Evolutionary conservation across 1,284 basidiomycete genomes (phyloP).

Genomic region (Cerioporus squamosus): DNA sequence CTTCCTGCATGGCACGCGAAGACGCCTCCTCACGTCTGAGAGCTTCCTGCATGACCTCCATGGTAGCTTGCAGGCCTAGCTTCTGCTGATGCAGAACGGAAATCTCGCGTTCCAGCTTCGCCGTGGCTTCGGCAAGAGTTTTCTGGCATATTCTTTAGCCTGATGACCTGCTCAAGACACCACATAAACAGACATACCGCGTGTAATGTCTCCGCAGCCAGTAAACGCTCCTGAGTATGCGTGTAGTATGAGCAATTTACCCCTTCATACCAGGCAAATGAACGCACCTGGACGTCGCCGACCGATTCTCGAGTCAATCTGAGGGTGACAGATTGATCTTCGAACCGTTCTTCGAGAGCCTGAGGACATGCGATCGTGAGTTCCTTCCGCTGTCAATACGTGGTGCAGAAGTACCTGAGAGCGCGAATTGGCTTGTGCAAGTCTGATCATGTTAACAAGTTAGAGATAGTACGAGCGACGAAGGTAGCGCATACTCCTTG

Average conservation of each 20-base stretch:
- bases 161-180: too few relatives aligned
- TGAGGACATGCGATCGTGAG: constrained; percentile 24
- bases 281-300: constrained; percentile 55
- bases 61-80: constrained; percentile 21
- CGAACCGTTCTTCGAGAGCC: constrained; percentile 63
- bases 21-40: constrained; percentile 23
- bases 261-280: not conserved
- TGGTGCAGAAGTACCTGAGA: constrained; percentile 28
- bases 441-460: constrained; percentile 2
- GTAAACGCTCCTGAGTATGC: constrained; percentile 36
- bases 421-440: constrained; percentile 28
- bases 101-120: constrained; percentile 29
- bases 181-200: constrained; percentile 29
- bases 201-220: constrained; percentile 32
- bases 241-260: not conserved
- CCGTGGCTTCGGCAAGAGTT: constrained; percentile 25
- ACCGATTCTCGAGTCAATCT: constrained; percentile 55
- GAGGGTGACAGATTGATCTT: constrained; percentile 56
- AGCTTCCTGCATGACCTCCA: constrained; percentile 22
- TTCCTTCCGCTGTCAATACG: constrained; percentile 30
- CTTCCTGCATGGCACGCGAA: constrained; percentile 13
- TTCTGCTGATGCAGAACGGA: constrained; percentile 32
- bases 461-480: not conserved
- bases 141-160: constrained; percentile 18
- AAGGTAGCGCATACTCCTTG: constrained; percentile 26